phyloP scores from a whole-genome alignment of 1,284 basidiomycete genomes.

The Malassezia furfur region DNA sequence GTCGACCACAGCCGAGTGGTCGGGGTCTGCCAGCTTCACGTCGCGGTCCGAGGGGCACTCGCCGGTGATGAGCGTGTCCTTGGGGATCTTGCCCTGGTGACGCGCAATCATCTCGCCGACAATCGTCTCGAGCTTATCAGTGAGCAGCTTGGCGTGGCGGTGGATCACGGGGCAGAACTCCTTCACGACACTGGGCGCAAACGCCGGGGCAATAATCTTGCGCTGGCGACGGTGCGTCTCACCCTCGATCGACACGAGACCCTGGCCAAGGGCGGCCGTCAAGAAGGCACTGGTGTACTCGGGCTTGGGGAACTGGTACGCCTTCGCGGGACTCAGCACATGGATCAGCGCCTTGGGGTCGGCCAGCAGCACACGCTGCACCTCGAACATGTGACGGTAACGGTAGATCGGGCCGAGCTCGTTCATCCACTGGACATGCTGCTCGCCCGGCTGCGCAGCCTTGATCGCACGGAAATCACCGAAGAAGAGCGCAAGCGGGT shows the following conservation, averaged over 20 bases:
- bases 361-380: conserved; percentile 32
- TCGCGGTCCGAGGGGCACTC: conserved; percentile 1
- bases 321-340: conserved; percentile 30
- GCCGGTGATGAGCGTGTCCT: neutral
- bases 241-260: conserved; percentile 38
- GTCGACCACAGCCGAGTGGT: conserved; percentile 19
- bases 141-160: conserved; percentile 25
- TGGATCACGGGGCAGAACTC: conserved; percentile 22
- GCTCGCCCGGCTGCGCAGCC: conserved; percentile 6
- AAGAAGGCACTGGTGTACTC: conserved; percentile 24
- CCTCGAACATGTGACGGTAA: conserved; percentile 38
- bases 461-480: conserved; percentile 21
- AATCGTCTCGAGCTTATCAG: conserved; percentile 19
- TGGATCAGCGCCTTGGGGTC: conserved; percentile 37
- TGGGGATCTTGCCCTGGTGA: conserved; percentile 22
- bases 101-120: conserved; percentile 21
- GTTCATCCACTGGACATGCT: conserved; percentile 20
- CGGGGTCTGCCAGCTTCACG: neutral
- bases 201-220: conserved; percentile 31
- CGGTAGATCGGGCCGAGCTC: conserved; percentile 25
- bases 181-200: conserved; percentile 26
- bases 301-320: conserved; percentile 44
- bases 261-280: conserved; percentile 34
- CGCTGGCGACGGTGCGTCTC: conserved; percentile 38
- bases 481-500: conserved; percentile 13